phyloP scores from a whole-genome alignment of 495 filamentous ascomycete species.

The Xylaria curta region DNA sequence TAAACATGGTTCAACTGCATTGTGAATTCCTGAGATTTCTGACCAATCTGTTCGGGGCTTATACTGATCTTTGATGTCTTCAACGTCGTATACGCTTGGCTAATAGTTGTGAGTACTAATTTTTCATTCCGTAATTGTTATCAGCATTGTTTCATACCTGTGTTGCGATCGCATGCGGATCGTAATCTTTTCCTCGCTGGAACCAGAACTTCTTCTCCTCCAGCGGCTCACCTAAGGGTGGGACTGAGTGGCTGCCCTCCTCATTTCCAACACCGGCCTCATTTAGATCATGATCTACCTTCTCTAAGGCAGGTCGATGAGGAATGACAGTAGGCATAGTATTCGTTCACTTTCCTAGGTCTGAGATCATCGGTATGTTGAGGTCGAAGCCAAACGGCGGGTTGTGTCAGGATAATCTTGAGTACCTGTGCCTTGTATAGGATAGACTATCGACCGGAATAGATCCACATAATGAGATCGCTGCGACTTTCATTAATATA shows the following conservation, averaged over 20 bases:
- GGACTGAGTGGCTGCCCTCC: conserved; percentile 31
- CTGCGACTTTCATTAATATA: background rate
- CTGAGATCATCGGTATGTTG: background rate
- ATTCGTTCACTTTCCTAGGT: background rate
- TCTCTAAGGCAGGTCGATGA: conserved; percentile 16
- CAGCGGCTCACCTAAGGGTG: conserved; percentile 45
- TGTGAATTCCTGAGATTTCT: conserved; percentile 14
- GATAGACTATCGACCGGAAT: background rate
- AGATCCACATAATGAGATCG: background rate
- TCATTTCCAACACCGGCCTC: conserved; percentile 31
- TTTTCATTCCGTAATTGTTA: background rate
- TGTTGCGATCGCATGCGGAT: conserved; percentile 64
- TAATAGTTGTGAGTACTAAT: conserved; percentile 16
- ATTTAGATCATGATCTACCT: conserved; percentile 22
- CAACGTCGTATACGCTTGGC: conserved; percentile 56
- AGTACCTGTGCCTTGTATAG: too few species aligned
- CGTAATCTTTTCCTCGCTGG: conserved; percentile 46
- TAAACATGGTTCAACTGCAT: background rate
- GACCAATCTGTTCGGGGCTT: conserved; percentile 47
- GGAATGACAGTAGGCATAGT: conserved; percentile 37
- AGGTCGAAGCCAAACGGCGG: background rate
- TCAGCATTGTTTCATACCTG: conserved; percentile 38
- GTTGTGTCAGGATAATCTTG: too few species aligned
- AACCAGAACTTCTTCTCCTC: conserved; percentile 53
- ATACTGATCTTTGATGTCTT: conserved; percentile 45